Evolutionary conservation across 2,329 filamentous ascomycete genomes (phyloP).

Genomic region (Aureobasidium lini): DNA sequence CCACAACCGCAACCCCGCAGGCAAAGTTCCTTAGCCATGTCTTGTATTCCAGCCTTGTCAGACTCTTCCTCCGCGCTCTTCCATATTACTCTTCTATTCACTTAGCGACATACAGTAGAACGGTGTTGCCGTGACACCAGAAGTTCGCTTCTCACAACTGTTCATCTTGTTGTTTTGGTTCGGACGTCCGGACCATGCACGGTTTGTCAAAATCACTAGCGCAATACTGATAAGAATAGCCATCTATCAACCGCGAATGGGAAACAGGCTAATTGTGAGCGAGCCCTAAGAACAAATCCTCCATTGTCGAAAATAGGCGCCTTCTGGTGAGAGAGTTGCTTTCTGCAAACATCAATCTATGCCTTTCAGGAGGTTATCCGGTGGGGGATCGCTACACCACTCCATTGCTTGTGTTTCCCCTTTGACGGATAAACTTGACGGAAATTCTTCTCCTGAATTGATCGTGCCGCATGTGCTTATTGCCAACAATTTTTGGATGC

Average conservation of each 20-base stretch:
- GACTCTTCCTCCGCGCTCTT: not conserved
- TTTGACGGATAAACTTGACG: not conserved
- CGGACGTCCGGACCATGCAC: not conserved
- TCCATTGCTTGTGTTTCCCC: not conserved
- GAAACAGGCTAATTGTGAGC: constrained; percentile 1
- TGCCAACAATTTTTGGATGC: not conserved
- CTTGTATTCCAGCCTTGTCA: constrained; percentile 1
- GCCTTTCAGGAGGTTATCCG: not conserved
- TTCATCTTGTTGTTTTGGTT: not conserved
- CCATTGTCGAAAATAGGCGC: not conserved
- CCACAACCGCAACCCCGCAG: not conserved
- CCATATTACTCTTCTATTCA: not conserved
- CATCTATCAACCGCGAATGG: not conserved
- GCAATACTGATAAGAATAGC: not conserved
- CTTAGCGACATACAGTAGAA: not conserved
- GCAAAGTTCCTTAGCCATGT: not conserved
- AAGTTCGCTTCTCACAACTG: not conserved
- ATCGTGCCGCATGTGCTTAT: not conserved
- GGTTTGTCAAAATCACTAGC: not conserved
- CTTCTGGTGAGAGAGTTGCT: not conserved
- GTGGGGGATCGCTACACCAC: not conserved
- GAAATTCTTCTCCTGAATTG: not conserved
- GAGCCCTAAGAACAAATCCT: not conserved
- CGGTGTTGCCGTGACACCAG: not conserved
- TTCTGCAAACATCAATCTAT: not conserved